Evolutionary conservation across 2,329 filamentous ascomycete species (phyloP), one percentile per base, ranked within the genome.

Genomic region (Penicillium carneum): DNA sequence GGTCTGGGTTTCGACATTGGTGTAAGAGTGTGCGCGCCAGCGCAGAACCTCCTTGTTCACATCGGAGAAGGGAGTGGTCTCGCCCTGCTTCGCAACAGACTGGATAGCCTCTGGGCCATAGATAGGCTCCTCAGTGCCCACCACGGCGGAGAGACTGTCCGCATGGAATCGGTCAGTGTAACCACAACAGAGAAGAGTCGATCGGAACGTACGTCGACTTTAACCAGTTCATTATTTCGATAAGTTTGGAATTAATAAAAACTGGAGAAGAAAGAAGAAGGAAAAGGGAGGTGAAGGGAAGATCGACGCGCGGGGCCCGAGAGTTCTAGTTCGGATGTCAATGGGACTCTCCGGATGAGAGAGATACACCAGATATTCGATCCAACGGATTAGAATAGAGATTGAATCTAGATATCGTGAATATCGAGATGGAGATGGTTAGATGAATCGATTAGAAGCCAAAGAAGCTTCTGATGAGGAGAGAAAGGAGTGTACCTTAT

Each of bases 61-160:
- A 77, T 95, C 91, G 54, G 92, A 93, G 79, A 90, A 96, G 51
- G 92, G 90, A 29, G 86, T 90, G 62, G 86, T 86, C 77, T 90
- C 86, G 65, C 91, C 85, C 81, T 97, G 92, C 73, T 90, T 86
- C 67, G 91, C 88, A 68, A 99, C 92, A 23, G 93, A 89, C 75
- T 87, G 90, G 79, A 98, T 92, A 72, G 93, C 94, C 8, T 88
- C 86, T 51, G 94, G 89, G 68, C 95, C 95, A 79, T 99, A 97
- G 80, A 96, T 91, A 75, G 94, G 94, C 84, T 97, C 93, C 79
- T 96, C 91, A 57, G 94, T 98, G 81, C 96, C 93, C 76, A 93
- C 93, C 77, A 97, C 93, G 79, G 93, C 86, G 75, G 85, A 84
- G 74, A 87, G 80, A 70, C 85, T 87, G 72, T 39, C 59, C 50